These are phyloP conservation scores for Curvularia sp. DNA, from an alignment of 2,329 filamentous ascomycete species.

Conservation along the genomic window DNA sequence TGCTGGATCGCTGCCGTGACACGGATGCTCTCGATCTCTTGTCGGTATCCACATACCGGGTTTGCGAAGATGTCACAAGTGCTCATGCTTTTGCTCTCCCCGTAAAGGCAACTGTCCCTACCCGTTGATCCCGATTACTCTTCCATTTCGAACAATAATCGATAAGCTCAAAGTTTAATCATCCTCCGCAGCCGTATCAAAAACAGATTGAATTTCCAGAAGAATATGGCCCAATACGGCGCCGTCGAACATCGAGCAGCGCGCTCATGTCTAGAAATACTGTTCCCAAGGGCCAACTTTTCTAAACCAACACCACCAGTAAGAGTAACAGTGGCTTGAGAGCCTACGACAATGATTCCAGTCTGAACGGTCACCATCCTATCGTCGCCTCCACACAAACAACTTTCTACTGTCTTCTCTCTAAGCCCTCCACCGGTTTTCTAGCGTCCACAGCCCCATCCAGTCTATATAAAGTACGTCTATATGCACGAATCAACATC, in stretches of 20 bases:
- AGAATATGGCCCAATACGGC: neutral
- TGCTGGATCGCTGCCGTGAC: constrained; percentile 3
- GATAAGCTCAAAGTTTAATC: neutral
- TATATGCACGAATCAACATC: constrained; percentile 2
- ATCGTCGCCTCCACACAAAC: constrained; percentile 12
- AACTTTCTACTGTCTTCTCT: constrained; percentile 1
- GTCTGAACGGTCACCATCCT: constrained; percentile 30
- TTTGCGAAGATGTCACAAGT: constrained; percentile 20
- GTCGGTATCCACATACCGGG: constrained; percentile 27
- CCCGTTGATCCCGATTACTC: constrained; percentile 5
- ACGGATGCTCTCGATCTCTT: constrained; percentile 15
- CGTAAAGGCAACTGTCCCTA: neutral
- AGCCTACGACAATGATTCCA: constrained; percentile 25
- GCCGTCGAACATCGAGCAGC: constrained; percentile 4
- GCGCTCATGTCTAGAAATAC: constrained; percentile 2
- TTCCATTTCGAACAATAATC: neutral
- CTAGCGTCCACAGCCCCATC: constrained; percentile 12
- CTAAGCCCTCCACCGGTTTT: constrained; percentile 3
- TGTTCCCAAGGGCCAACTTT: constrained; percentile 16
- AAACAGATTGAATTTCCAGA: neutral
- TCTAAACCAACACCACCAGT: constrained; percentile 22
- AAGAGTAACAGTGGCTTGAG: constrained; percentile 41
- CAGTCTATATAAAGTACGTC: constrained; percentile 26
- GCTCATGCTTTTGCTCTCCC: constrained; percentile 28
- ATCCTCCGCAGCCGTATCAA: neutral